These are phyloP conservation scores for Gossypium mustelinum DNA, from an alignment of 345 rosid genomes.

Conservation along the genomic window DNA sequence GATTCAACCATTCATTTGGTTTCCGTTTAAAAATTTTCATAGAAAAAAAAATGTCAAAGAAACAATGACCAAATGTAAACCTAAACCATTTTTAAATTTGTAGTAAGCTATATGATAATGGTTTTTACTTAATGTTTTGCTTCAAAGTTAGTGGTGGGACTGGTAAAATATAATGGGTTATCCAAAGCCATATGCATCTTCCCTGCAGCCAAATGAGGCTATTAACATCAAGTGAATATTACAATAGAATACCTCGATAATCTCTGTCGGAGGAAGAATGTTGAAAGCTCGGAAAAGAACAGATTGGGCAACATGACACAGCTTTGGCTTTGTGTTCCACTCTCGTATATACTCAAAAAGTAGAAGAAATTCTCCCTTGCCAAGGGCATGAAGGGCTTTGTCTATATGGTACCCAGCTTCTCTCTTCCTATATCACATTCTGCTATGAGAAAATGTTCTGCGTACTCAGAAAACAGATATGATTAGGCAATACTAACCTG, in stretches of 20 bases:
- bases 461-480: not conserved
- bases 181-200: not conserved
- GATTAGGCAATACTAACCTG: slow-evolving; percentile 43
- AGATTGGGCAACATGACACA: slow-evolving; percentile 82
- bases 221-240: not conserved
- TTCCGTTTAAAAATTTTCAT: not conserved
- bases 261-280: slow-evolving; percentile 70
- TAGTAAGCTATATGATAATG: not conserved
- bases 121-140: not conserved
- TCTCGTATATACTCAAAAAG: slow-evolving; percentile 84
- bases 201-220: not conserved
- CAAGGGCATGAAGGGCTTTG: slow-evolving; percentile 63
- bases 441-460: not conserved
- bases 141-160: not conserved
- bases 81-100: not conserved
- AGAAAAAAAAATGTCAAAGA: not conserved
- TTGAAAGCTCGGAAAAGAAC: slow-evolving; percentile 67
- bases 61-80: not conserved
- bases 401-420: slow-evolving; percentile 48
- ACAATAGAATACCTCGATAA: slow-evolving; percentile 56
- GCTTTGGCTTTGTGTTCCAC: slow-evolving; percentile 92
- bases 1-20: not conserved
- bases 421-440: slow-evolving; percentile 44
- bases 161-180: not conserved
- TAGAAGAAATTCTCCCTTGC: slow-evolving; percentile 52